Conservation (phyloP, 768 basidiomycete genomes). For the Obba rivulosa region DNA sequence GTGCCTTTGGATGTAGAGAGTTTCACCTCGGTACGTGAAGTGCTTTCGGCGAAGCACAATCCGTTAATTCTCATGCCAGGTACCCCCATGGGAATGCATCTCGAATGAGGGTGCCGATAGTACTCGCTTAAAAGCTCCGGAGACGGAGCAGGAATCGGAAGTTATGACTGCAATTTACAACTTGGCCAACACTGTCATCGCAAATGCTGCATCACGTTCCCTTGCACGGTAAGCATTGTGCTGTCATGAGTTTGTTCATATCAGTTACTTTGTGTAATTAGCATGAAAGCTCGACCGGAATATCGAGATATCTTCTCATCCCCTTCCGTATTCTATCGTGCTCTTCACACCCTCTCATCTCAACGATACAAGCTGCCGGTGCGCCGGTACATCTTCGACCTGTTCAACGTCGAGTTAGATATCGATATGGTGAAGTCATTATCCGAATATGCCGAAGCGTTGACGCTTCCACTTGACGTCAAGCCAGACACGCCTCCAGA, state of each 20-base stretch:
- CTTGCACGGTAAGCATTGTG: conserved; percentile 60
- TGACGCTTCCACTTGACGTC: conserved; percentile 22
- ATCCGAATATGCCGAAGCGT: conserved; percentile 41
- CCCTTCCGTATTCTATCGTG: conserved; percentile 75
- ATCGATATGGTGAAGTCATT: conserved; percentile 52
- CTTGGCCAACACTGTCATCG: conserved; percentile 91
- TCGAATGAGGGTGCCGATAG: conserved; percentile 26
- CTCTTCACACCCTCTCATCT: conserved; percentile 80
- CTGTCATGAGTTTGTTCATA: not conserved
- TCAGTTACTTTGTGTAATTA: conserved; percentile 22
- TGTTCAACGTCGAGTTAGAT: conserved; percentile 83
- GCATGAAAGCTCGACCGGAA: conserved; percentile 74
- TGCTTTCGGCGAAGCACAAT: not conserved
- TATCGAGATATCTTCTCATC: conserved; percentile 76
- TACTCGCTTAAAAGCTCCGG: conserved; percentile 56
- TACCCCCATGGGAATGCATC: conserved; percentile 60
- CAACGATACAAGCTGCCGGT: conserved; percentile 91
- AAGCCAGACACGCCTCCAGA: not conserved
- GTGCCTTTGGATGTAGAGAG: conserved; percentile 79
- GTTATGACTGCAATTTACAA: conserved; percentile 89
- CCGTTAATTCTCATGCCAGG: conserved; percentile 22
- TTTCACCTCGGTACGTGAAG: conserved; percentile 67
- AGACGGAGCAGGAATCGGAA: conserved; percentile 69
- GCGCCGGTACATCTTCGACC: conserved; percentile 85
- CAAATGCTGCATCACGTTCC: conserved; percentile 88